phyloP scores from a whole-genome alignment of 148 eudicot species.

The Silene conica region DNA sequence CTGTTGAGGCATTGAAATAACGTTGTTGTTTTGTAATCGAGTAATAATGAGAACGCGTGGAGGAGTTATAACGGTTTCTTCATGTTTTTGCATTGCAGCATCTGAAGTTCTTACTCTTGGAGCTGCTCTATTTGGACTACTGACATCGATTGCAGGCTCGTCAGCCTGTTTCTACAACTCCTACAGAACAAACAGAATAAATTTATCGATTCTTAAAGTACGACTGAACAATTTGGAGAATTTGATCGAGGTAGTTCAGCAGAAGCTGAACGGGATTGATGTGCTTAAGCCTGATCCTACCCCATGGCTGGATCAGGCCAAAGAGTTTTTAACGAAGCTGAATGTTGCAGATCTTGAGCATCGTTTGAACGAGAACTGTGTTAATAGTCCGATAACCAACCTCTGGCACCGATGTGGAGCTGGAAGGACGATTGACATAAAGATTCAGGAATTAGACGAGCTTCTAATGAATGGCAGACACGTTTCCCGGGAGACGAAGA shows the following conservation, averaged over 20 bases:
- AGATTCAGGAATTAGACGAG: conserved; percentile 19
- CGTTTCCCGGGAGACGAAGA: conserved; percentile 17
- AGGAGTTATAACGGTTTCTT: too few species aligned
- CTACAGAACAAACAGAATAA: conserved; percentile 26
- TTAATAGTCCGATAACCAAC: conserved; percentile 13
- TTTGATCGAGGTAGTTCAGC: conserved; percentile 24
- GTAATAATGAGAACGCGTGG: too few species aligned
- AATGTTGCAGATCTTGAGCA: conserved; percentile 15
- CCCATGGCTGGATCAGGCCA: conserved; percentile 28
- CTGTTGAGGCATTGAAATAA: too few species aligned
- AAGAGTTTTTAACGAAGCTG: conserved; percentile 13
- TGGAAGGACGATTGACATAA: conserved; percentile 24
- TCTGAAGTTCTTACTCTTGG: conserved; percentile 33
- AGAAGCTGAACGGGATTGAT: conserved; percentile 20
- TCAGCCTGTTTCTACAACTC: conserved; percentile 31
- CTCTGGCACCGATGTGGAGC: conserved; percentile 16
- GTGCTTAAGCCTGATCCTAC: conserved; percentile 31
- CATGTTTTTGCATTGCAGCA: conserved; percentile 20
- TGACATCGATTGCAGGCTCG: conserved; percentile 31
- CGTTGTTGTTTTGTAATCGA: too few species aligned
- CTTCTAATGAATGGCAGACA: conserved; percentile 25
- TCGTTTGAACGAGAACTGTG: conserved; percentile 20
- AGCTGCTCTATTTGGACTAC: conserved; percentile 28
- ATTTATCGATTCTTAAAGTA: conserved; percentile 30
- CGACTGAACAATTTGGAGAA: conserved; percentile 27